Percentiles rank a stretch among this genome's conserved stretches.
Conservation (phyloP, 345 rosid species). For the Cochlearia excelsa region DNA sequence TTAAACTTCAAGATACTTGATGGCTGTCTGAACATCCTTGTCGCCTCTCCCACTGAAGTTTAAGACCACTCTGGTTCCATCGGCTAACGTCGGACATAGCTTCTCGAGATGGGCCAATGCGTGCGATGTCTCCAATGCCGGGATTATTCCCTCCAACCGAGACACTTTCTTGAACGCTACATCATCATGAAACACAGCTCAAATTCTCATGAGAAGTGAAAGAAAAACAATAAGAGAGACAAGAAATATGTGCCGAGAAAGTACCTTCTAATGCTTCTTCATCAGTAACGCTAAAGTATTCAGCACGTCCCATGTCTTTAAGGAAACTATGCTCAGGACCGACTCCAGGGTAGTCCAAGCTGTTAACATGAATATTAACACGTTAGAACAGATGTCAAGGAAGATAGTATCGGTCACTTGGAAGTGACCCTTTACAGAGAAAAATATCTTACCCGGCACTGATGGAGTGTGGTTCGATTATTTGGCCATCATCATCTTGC, state of each 20-base stretch:
- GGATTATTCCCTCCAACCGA: slow-evolving; percentile 82
- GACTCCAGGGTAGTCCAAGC: slow-evolving; percentile 98
- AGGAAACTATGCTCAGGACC: slow-evolving; percentile 98
- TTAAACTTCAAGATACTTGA: slow-evolving; percentile 60
- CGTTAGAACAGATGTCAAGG: no score
- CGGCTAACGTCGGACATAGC: slow-evolving; percentile 74
- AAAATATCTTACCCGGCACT: slow-evolving; percentile 70
- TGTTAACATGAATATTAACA: slow-evolving; percentile 9
- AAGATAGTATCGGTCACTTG: no score
- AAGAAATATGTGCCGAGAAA: no score
- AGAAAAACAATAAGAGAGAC: no score
- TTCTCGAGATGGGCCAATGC: slow-evolving; percentile 80
- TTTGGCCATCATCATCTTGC: slow-evolving; percentile 95
- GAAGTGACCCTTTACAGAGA: no score
- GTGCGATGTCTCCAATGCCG: slow-evolving; percentile 91
- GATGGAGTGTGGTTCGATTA: slow-evolving; percentile 89
- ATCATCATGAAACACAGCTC: neutral
- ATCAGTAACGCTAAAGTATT: slow-evolving; percentile 78
- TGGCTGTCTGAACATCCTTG: slow-evolving; percentile 89
- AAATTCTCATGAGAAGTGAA: neutral
- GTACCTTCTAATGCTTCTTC: slow-evolving; percentile 88
- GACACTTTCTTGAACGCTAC: slow-evolving; percentile 91
- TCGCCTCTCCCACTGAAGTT: slow-evolving; percentile 96
- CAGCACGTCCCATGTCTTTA: slow-evolving; percentile 87
- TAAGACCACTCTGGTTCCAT: slow-evolving; percentile 65